phyloP scores from a whole-genome alignment of 495 filamentous ascomycete genomes.

The Tirmania nivea region DNA sequence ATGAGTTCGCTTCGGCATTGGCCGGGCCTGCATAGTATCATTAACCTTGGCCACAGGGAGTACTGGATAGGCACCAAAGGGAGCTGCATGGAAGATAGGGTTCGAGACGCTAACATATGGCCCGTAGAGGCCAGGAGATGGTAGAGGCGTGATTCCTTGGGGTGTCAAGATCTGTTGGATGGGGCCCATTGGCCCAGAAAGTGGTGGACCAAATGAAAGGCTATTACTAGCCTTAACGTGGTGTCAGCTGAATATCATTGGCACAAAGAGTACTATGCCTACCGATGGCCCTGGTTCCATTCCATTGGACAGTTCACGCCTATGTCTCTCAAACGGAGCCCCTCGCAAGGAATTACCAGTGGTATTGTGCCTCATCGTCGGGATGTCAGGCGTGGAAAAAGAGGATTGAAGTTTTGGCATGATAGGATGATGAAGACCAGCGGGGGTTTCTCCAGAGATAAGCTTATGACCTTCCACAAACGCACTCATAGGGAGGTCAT shows the following conservation, averaged over 20 bases:
- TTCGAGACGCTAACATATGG: slow-evolving; percentile 10
- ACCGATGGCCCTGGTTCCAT: slow-evolving; percentile 12
- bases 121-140: slow-evolving; percentile 18
- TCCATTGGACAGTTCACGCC: slow-evolving; percentile 14
- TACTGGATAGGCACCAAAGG: slow-evolving; percentile 15
- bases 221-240: slow-evolving; percentile 6
- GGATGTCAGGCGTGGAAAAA: slow-evolving; percentile 74
- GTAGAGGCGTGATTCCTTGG: slow-evolving; percentile 15
- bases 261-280: not conserved
- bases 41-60: slow-evolving; percentile 6
- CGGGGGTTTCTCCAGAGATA: slow-evolving; percentile 11
- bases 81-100: slow-evolving; percentile 16
- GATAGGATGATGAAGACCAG: slow-evolving; percentile 4
- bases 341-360: slow-evolving; percentile 13
- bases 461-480: slow-evolving; percentile 12
- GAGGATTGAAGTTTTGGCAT: slow-evolving; percentile 57
- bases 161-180: slow-evolving; percentile 12
- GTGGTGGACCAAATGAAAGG: slow-evolving; percentile 16
- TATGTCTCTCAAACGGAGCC: slow-evolving; percentile 9
- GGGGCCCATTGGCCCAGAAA: slow-evolving; percentile 8
- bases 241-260: not conserved
- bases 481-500: slow-evolving; percentile 13
- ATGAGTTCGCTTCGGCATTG: slow-evolving; percentile 42
- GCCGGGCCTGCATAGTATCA: slow-evolving; percentile 43
- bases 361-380: slow-evolving; percentile 45